Evolutionary conservation across 495 filamentous ascomycete genomes (phyloP), one percentile per base, ranked within the genome.

Genomic region (Glarea lozoyensis): DNA sequence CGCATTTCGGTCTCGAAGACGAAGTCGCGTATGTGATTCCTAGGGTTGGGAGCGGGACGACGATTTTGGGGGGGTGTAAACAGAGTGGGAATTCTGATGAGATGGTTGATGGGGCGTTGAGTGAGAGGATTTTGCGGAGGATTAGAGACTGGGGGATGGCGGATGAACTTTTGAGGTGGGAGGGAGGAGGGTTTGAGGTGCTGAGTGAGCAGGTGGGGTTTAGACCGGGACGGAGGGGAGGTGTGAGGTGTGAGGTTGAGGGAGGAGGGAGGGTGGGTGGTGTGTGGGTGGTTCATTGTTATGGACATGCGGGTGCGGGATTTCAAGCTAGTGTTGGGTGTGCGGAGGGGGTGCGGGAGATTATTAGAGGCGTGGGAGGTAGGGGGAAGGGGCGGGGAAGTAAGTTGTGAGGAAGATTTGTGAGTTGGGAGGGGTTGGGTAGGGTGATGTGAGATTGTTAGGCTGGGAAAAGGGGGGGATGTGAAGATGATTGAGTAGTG

Each of bases 1-100:
- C 15, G 0, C 36, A 25, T 13, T 29, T 44, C 13, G 30, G 17
- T 13, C 21, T 30, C 12, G 33, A 27, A 2, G 22, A 36, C 6
- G 46, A 49, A 16, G 5, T 49, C 15, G 5, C 21, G 0, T 54
- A 49, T 40, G 40, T 43, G 1, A 50, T 54, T 41, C 46, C 47
- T 5, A 23, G 52, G 4, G 39, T 47, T 1, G 42, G 46, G 6
- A 27, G 61, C 64, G 59, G 42, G 37, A 61, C 51, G 36, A 54
- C 52, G 10, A 48, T 54, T 30, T 11, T 49, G 6, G 48, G 53
- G 1, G 53, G 48, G 1, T 48, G 45, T 35, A 54, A 54, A 23
- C 37, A 54, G 22, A 23, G 4, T 22, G 51, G 46, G 1, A 42
- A 45, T 27, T 54, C 37, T 36, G 25, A 43, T 20, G 10, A 20